Conservation (phyloP, 2,329 filamentous ascomycete genomes). For the Botrytis cinerea region DNA sequence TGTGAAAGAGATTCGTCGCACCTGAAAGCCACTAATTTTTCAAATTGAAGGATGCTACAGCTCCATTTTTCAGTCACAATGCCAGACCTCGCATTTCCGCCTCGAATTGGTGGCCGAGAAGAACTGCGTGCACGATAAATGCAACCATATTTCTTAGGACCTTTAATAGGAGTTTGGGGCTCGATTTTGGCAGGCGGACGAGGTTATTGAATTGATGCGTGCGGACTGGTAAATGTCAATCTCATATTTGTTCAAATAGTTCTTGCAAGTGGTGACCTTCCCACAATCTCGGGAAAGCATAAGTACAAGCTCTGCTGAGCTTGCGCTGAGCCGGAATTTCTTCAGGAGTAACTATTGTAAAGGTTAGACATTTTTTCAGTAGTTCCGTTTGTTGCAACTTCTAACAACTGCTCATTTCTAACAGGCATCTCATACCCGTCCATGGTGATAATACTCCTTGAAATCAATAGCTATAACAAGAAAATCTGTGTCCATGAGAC, state of each 20-base stretch:
- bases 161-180: constrained; percentile 23
- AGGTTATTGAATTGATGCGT: constrained; percentile 53
- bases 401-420: not conserved
- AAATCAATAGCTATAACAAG: not conserved
- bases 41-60: not conserved
- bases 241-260: constrained; percentile 31
- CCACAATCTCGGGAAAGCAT: not conserved
- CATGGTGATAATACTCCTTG: not conserved
- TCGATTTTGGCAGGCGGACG: constrained; percentile 43
- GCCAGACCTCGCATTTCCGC: not conserved
- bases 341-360: no score
- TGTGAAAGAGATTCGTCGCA: not conserved
- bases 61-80: not conserved
- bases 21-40: not conserved
- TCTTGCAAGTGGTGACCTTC: constrained; percentile 30
- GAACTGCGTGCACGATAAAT: not conserved
- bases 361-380: not conserved
- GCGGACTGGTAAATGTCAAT: constrained; percentile 35
- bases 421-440: not conserved
- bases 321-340: no score
- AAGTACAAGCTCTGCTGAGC: no score
- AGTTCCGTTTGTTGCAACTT: not conserved
- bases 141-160: not conserved
- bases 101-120: not conserved
- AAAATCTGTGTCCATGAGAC: not conserved